phyloP scores from a whole-genome alignment of 768 basidiomycete species.

The Imleria badia region DNA sequence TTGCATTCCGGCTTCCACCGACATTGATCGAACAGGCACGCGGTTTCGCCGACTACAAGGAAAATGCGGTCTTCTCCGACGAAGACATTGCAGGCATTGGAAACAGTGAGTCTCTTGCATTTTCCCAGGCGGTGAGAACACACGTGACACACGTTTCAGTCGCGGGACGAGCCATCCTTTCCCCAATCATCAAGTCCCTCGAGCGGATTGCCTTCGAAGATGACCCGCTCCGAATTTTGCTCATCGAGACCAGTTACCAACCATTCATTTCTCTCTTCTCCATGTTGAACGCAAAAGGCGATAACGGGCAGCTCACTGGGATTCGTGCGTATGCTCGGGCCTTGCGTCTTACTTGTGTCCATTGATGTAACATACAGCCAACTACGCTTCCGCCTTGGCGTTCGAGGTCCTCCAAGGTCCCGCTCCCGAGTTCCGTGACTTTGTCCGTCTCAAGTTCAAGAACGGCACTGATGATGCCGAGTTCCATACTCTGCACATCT shows the following conservation, averaged over 20 bases:
- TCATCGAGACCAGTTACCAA: conserved; percentile 81
- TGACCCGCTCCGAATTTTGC: conserved; percentile 73
- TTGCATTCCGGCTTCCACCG: conserved; percentile 72
- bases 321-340: conserved; percentile 53
- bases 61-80: conserved; percentile 71
- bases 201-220: conserved; percentile 76
- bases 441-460: conserved; percentile 80
- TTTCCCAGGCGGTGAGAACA: background rate
- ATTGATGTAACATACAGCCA: conserved; percentile 41
- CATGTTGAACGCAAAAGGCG: conserved; percentile 56
- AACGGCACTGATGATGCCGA: conserved; percentile 60
- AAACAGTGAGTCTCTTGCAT: conserved; percentile 53
- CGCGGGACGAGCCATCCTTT: conserved; percentile 74
- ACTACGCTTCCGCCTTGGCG: conserved; percentile 69
- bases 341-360: background rate
- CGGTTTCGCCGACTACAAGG: conserved; percentile 73
- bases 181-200: conserved; percentile 67
- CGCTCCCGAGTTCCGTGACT: conserved; percentile 75
- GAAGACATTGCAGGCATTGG: conserved; percentile 62
- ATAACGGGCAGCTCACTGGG: conserved; percentile 53
- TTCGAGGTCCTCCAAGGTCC: conserved; percentile 75
- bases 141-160: conserved; percentile 43
- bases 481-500: conserved; percentile 66
- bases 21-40: conserved; percentile 72
- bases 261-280: conserved; percentile 86